Evolutionary conservation across 2,329 filamentous ascomycete species (phyloP).

Genomic region (Lecanicillium sp.): DNA sequence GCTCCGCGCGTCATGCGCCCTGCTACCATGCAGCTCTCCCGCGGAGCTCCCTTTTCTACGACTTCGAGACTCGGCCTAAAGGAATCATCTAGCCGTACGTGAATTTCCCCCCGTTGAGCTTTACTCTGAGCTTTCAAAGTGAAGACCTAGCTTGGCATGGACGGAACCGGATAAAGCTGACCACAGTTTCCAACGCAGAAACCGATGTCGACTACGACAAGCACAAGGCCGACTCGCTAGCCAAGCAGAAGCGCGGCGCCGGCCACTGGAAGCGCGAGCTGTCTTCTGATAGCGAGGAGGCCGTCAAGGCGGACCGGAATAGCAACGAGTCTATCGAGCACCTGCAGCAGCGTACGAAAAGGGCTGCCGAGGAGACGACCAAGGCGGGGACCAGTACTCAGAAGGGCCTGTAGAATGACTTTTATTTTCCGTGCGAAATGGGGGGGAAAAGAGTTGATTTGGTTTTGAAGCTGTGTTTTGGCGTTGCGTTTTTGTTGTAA

Average conservation of each 20-base stretch:
- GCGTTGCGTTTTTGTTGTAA: too few relatives aligned
- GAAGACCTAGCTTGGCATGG: too few relatives aligned
- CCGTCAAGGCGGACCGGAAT: constrained; percentile 53
- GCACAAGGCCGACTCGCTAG: constrained; percentile 52
- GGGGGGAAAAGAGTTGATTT: not conserved
- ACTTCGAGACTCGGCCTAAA: constrained; percentile 4
- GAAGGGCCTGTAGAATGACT: constrained; percentile 1
- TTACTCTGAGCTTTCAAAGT: not conserved
- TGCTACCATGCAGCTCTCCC: not conserved
- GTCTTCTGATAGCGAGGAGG: constrained; percentile 71
- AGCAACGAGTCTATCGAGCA: constrained; percentile 30
- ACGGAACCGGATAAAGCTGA: too few relatives aligned
- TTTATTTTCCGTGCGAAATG: not conserved
- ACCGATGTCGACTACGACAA: constrained; percentile 38
- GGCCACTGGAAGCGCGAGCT: constrained; percentile 71
- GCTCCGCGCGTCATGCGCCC: constrained; percentile 2
- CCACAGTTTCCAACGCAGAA: constrained; percentile 16
- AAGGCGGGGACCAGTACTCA: not conserved
- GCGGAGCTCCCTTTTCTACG: constrained; percentile 1
- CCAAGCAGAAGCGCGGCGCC: constrained; percentile 62
- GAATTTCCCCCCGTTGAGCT: not conserved
- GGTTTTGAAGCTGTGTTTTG: too few relatives aligned
- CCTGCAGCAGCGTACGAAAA: constrained; percentile 53
- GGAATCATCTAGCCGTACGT: constrained; percentile 8
- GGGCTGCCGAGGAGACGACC: constrained; percentile 29